phyloP scores from a whole-genome alignment of 2,329 filamentous ascomycete genomes.

The Tolypocladium tundrense region DNA sequence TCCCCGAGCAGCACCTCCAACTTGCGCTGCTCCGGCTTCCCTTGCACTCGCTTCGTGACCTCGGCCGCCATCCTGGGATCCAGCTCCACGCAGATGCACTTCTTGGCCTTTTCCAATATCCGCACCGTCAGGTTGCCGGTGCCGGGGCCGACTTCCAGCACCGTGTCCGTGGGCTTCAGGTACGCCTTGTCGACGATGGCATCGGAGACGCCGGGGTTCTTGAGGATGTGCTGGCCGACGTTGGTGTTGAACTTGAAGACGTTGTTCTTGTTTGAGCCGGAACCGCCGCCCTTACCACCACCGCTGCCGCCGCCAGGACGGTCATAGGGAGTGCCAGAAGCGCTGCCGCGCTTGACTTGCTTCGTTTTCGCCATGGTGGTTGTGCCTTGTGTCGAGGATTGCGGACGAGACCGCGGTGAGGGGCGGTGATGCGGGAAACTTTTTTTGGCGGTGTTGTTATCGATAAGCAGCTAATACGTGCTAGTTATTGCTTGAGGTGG shows the following conservation, averaged over 20 bases:
- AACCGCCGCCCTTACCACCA: conserved; percentile 9
- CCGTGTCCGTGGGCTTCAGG: conserved; percentile 80
- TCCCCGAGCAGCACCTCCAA: conserved; percentile 86
- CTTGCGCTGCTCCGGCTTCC: conserved; percentile 71
- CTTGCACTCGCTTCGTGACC: conserved; percentile 87
- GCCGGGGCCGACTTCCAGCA: conserved; percentile 86
- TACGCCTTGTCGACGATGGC: conserved; percentile 64
- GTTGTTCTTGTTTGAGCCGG: conserved; percentile 49
- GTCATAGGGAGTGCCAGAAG: conserved; percentile 32
- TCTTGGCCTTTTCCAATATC: conserved; percentile 80
- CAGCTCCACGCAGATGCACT: conserved; percentile 75
- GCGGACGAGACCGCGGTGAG: conserved; percentile 4
- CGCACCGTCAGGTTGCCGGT: conserved; percentile 83
- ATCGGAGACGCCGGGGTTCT: conserved; percentile 77
- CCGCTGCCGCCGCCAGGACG: conserved; percentile 16
- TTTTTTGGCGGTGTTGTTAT: conserved; percentile 10
- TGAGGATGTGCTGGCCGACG: conserved; percentile 81
- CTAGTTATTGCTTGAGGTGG: background rate
- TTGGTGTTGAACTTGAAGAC: conserved; percentile 97
- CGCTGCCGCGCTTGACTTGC: conserved; percentile 40
- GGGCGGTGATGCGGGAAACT: conserved; percentile 7
- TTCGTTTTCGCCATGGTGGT: conserved; percentile 42
- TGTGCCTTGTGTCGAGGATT: background rate
- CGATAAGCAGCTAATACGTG: conserved; percentile 8
- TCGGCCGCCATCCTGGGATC: conserved; percentile 96